Evolutionary conservation across 805 yeast species (phyloP).

Genomic region (Teunomyces gatunensis): DNA sequence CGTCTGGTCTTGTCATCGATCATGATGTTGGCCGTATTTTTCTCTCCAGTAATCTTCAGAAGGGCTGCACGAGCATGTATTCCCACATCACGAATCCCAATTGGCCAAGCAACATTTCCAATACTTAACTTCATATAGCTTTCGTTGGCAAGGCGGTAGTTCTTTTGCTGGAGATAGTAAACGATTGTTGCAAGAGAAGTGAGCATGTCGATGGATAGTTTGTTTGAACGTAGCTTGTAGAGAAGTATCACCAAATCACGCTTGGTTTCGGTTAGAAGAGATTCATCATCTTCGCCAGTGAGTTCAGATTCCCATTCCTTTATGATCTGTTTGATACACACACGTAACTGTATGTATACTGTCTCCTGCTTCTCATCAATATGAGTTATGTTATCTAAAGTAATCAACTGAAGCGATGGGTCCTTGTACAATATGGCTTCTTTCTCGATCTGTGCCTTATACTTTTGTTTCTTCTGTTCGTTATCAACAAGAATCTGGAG

Average conservation of each 20-base stretch:
- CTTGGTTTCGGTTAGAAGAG: constrained; percentile 33
- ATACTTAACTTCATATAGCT: constrained; percentile 72
- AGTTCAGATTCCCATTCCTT: constrained; percentile 36
- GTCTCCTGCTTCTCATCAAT: constrained; percentile 19
- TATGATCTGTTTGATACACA: constrained; percentile 46
- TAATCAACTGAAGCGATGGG: constrained; percentile 7
- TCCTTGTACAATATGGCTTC: constrained; percentile 17
- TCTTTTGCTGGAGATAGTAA: constrained; percentile 54
- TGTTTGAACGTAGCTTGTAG: constrained; percentile 32
- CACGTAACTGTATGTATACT: constrained; percentile 42
- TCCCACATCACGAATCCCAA: constrained; percentile 76
- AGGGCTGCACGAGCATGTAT: constrained; percentile 74
- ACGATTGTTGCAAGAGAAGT: constrained; percentile 60
- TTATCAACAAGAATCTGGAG: constrained; percentile 16
- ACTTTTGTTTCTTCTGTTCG: constrained; percentile 18
- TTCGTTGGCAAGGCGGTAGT: constrained; percentile 57
- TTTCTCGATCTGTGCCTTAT: constrained; percentile 23
- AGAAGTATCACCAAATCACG: constrained; percentile 51
- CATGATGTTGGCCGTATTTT: constrained; percentile 65
- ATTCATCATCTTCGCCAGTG: constrained; percentile 10
- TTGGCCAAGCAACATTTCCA: constrained; percentile 92
- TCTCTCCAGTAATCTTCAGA: constrained; percentile 51
- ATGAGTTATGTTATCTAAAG: constrained; percentile 7
- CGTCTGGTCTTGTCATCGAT: constrained; percentile 68
- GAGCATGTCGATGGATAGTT: constrained; percentile 44